Percentiles rank a stretch among this genome's conserved stretches.
Conservation (phyloP, 2,329 filamentous ascomycete species). For the Teratosphaeria nubilosa region DNA sequence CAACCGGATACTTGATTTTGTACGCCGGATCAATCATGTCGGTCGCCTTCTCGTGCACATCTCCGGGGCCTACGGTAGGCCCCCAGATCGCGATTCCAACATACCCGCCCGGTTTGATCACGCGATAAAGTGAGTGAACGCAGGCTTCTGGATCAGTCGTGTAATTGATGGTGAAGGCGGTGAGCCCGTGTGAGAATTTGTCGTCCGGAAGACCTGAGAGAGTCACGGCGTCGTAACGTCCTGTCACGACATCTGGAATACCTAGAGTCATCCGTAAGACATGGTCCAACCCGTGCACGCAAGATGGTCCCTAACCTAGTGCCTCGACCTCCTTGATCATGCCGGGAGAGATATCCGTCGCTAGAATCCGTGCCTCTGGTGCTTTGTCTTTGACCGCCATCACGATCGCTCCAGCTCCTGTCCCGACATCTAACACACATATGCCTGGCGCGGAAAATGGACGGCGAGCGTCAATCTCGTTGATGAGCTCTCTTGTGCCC, state of each 20-base stretch:
- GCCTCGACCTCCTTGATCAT: background rate
- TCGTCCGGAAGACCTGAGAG: background rate
- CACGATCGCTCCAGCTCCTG: background rate
- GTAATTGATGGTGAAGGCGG: background rate
- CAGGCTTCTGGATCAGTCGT: background rate
- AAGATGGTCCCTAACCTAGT: background rate
- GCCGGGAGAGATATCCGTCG: constrained; percentile 1
- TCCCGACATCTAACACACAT: background rate
- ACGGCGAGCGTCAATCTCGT: background rate
- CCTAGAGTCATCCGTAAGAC: background rate
- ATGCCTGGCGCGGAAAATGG: background rate
- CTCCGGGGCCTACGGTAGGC: background rate
- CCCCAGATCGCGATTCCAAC: background rate
- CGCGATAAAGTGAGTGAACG: background rate
- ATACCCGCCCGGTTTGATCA: background rate
- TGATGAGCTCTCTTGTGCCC: background rate
- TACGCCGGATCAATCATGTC: background rate
- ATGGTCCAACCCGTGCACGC: background rate
- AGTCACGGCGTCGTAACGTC: background rate
- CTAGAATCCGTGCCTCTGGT: background rate
- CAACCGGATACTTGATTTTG: background rate
- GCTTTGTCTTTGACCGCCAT: background rate
- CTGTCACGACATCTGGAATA: background rate
- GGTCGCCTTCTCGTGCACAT: background rate
- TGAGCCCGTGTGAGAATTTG: background rate